These are phyloP conservation scores for Fulvia fulva DNA, from an alignment of 2,329 filamentous ascomycete genomes.

Conservation along the genomic window DNA sequence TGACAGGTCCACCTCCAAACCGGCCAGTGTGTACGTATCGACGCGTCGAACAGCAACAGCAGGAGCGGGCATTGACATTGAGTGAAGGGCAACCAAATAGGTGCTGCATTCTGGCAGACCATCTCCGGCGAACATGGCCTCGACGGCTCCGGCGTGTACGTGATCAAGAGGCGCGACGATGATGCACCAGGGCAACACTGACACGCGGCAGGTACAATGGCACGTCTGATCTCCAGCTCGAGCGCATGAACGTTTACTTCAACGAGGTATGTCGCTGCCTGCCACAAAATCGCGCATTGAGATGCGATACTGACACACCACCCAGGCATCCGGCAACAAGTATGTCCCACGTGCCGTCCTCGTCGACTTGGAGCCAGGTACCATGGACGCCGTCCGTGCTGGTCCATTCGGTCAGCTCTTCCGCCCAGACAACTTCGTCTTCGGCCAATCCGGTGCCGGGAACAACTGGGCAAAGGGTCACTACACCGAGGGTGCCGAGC, in stretches of 20 bases:
- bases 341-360: slow-evolving; percentile 99
- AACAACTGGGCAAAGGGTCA: slow-evolving; percentile 99
- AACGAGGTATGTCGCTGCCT: slow-evolving; percentile 63
- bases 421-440: slow-evolving; percentile 99
- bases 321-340: slow-evolving; percentile 90
- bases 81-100: slow-evolving; percentile 95
- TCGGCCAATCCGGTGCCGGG: slow-evolving; percentile 98
- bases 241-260: slow-evolving; percentile 99
- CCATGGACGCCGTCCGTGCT: slow-evolving; percentile 98
- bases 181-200: slow-evolving; percentile 19
- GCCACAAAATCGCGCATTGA: neutral
- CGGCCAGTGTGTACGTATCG: slow-evolving; percentile 87
- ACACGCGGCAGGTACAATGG: slow-evolving; percentile 75
- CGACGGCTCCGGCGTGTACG: slow-evolving; percentile 92
- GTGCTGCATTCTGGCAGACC: slow-evolving; percentile 92
- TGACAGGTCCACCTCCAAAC: slow-evolving; percentile 97
- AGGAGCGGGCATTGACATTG: slow-evolving; percentile 17
- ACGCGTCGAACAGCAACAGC: slow-evolving; percentile 26
- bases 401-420: slow-evolving; percentile 98
- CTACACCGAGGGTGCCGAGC: slow-evolving; percentile 99
- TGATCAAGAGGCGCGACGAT: slow-evolving; percentile 30
- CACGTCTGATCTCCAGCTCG: slow-evolving; percentile 96
- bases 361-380: slow-evolving; percentile 98
- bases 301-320: slow-evolving; percentile 9
- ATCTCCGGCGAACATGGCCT: slow-evolving; percentile 78